Base-by-base conservation (phyloP, 192 early-diverging fungal genomes). In the Oehlia diaphana region DNA sequence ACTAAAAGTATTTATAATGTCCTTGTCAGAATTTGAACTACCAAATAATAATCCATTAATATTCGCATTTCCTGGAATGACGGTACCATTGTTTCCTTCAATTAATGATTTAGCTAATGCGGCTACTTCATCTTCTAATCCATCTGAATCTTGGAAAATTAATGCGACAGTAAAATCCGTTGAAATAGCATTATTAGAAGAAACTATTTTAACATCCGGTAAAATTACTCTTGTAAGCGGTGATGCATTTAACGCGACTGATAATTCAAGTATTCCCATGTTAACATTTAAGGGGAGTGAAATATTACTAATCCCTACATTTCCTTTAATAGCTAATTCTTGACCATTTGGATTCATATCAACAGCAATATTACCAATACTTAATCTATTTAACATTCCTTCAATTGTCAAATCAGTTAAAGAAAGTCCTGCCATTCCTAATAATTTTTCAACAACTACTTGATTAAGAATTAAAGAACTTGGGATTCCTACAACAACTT, bases 21-120 rank as follows among this genome's bases (percentile, higher is more conserved):
- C 63, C 0, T 12, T 65, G 13, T 65, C 63, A 26, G n/a, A 28
- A 28, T 65, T 31, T 31, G 50, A 58, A 58, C 3, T 58, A n/a
- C 64, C 64, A 12, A 65, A 65, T 65, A 28, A 65, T 31, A 65
- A 26, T 65, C 64, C 64, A 31, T 23, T 65, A 19, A 65, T 65
- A 65, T 28, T 28, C n/a, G 64, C 64, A 65, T 65, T 65, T 65
- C 64, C 23, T 23, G 64, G 23, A 28, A 65, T 65, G 28, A 65
- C 28, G 53, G 53, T 58, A 58, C 19, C 53, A 65, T 65, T 14
- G 31, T 9, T 65, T 65, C 23, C 28, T 65, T 65, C 64, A 28
- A 65, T 65, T 23, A 65, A 28, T 4, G 64, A 28, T 65, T 28
- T 10, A 26, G 64, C 26, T 65, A 65, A 28, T 28, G 64, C 6